These are phyloP conservation scores for Kwoniella mangroviensis DNA, from an alignment of 768 basidiomycete genomes.

Conservation along the genomic window DNA sequence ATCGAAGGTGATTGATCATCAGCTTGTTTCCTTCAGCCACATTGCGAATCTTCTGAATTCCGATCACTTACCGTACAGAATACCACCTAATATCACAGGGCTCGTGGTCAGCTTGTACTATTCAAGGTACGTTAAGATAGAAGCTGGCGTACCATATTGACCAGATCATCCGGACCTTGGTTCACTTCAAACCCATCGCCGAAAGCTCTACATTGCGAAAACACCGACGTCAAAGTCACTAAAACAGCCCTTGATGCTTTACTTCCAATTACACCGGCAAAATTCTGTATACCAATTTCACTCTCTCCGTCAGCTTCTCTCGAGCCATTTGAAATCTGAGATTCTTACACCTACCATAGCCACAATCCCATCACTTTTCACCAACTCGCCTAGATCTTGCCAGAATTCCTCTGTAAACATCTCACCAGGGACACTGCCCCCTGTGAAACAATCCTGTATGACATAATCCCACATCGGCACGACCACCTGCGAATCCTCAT, in stretches of 20 bases:
- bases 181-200: constrained; percentile 66
- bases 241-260: constrained; percentile 70
- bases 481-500: background rate
- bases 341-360: constrained; percentile 68
- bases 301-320: background rate
- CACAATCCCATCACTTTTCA: constrained; percentile 74
- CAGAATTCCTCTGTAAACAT: constrained; percentile 86
- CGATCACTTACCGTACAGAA: constrained; percentile 68
- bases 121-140: background rate
- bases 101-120: background rate
- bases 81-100: constrained; percentile 65
- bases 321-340: background rate
- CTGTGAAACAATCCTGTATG: constrained; percentile 92
- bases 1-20: constrained; percentile 9
- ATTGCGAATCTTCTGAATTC: background rate
- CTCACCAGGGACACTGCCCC: constrained; percentile 84
- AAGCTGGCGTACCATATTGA: constrained; percentile 69
- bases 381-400: constrained; percentile 68
- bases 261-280: constrained; percentile 73
- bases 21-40: background rate
- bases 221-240: constrained; percentile 71
- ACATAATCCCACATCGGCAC: constrained; percentile 64
- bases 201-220: constrained; percentile 80
- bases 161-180: constrained; percentile 63
- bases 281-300: constrained; percentile 48